A percentile compares a stretch with the other conserved stretches of the same genome.
Conservation (phyloP, 805 yeast species). For the Huiozyma naganishii region DNA sequence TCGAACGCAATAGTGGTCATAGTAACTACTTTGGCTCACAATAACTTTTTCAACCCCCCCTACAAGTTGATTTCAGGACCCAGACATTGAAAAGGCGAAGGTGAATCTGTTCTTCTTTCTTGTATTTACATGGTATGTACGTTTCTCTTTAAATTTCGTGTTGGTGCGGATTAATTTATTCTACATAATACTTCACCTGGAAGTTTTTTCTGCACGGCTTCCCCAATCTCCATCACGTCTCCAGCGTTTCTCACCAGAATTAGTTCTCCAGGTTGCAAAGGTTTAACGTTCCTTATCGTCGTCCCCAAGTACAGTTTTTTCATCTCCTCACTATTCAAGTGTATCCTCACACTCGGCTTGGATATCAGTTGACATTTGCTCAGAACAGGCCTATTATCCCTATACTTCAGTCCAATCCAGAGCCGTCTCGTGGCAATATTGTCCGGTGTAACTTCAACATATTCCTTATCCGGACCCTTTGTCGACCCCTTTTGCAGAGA, state of each 20-base stretch:
- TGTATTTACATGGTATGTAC: too few relatives aligned
- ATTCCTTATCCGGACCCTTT: slow-evolving; percentile 69
- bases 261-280: slow-evolving; percentile 83
- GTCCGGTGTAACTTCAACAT: slow-evolving; percentile 74
- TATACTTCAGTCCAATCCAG: slow-evolving; percentile 88
- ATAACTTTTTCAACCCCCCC: too few relatives aligned
- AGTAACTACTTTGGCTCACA: too few relatives aligned
- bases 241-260: slow-evolving; percentile 53
- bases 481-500: slow-evolving; percentile 77
- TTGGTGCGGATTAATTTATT: slow-evolving; percentile 32
- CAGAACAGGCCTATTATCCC: slow-evolving; percentile 69
- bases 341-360: slow-evolving; percentile 73
- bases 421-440: slow-evolving; percentile 76
- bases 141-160: too few relatives aligned
- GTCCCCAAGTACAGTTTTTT: slow-evolving; percentile 66
- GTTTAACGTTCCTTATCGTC: slow-evolving; percentile 62
- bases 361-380: slow-evolving; percentile 62
- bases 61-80: too few relatives aligned
- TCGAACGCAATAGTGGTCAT: too few relatives aligned
- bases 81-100: too few relatives aligned
- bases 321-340: slow-evolving; percentile 52
- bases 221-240: slow-evolving; percentile 64
- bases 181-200: slow-evolving; percentile 77
- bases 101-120: too few relatives aligned
- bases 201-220: slow-evolving; percentile 65